Base-by-base conservation (phyloP, 208 protist genomes). In the Tritrichomonas musculus region DNA sequence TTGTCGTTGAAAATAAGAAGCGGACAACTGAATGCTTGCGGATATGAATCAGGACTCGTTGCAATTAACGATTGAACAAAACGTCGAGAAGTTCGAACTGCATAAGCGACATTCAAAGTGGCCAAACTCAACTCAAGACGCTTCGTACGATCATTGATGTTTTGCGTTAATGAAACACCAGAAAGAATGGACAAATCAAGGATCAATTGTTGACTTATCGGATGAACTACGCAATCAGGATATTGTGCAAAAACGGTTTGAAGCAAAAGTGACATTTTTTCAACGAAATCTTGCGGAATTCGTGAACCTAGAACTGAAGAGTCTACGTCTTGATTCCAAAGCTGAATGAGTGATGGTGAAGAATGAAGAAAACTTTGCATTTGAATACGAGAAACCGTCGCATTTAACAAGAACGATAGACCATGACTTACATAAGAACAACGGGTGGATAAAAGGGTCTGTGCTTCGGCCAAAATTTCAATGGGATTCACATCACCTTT, bases 141-240 rank as follows among this genome's bases (percentile, higher is more conserved):
- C 30, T 88, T 88, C n/a, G n/a, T n/a, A n/a, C n/a, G n/a, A n/a
- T n/a, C n/a, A n/a, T n/a, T n/a, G n/a, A n/a, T n/a, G n/a, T n/a
- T n/a, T 60, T 60, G 53, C 5, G 53, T 60, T 39, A 20, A 49
- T 27, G 47, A 57, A 53, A 88, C 4, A 22, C 77, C 77, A 57
- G 44, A 20, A 20, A 88, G 22, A 49, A 57, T 27, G 13, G 47
- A 13, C 9, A 57, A 60, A 88, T 88, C 77, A 20, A 88, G 39
- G 5, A 88, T 88, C 27, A 1, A 44, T 88, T 88, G 77, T 57
- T 60, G 41, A 36, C 77, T 88, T 39, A n/a, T 30, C 39, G 77
- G 77, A 57, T 88, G 41, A 39, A 88, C 47, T 57, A 88, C 47
- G 30, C 77, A 88, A 50, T 88, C 77, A 57, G 77, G 77, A 11